Evolutionary conservation across 2,329 filamentous ascomycete species (phyloP), one percentile per base, ranked within the genome.

Genomic region (Neophaeococcomyces mojaviensis): DNA sequence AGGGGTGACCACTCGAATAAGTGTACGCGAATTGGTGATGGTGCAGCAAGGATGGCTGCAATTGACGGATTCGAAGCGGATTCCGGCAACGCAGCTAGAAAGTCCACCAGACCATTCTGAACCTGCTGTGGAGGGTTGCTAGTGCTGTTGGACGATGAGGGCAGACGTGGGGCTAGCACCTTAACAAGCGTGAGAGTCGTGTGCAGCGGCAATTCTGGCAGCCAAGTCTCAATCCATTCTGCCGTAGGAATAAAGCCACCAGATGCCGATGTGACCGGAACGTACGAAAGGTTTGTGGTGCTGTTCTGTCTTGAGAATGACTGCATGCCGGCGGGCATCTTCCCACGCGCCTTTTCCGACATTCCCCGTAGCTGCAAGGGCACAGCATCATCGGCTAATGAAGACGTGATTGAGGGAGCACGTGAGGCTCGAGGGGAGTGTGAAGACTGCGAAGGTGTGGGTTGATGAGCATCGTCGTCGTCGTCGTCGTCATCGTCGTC

Each of bases 331-430:
- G 86, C 88, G 22, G 90, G 92, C 81, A 94, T 88, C 66, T 98
- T 98, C 6, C 92, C 92, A 40, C 92, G 76, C 13, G 92, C 92
- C 64, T 97, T 98, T 65, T 97, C 92, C 16, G 90, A 96, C 86
- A 97, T 95, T 45, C 88, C 88, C 47, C 87, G 79, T 24, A 94
- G 64, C 61, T 96, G 89, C 16, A 81, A 74, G 12, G 88, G 88
- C 8, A 94, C 79, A 3, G 84, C 83, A 49, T 94, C 88, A 49
- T 94, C 88, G 1, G 77, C 68, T 0, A 78, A 77, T 0, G 78
- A 79, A 0, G 76, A 78, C 22, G 79, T 78, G 16, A 84, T 71
- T 0, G 86, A 90, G 3, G 85, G 82, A 18, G 83, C 78, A 31
- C 81, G 76, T 15, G 76, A 78, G 16, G 66, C 64, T 20, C 47